A percentile compares a stretch with the other conserved stretches of the same genome.
Conservation (phyloP, 2,329 filamentous ascomycete species). For the Ceratocystis colombiana region DNA sequence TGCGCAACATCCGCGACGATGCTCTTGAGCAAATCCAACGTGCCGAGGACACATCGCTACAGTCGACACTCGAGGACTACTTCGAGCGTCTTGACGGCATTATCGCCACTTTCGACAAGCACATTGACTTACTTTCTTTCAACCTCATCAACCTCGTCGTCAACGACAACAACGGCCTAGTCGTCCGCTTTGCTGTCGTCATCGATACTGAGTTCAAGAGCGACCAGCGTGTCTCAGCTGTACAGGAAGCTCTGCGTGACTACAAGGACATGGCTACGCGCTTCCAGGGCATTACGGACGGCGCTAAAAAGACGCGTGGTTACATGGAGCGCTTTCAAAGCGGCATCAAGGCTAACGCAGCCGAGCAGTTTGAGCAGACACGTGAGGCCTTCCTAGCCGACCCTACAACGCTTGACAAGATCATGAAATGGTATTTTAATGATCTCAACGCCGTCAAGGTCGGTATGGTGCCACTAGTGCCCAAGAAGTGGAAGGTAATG, state of each 20-base stretch:
- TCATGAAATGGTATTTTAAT: slow-evolving; percentile 94
- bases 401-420: slow-evolving; percentile 72
- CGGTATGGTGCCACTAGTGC: slow-evolving; percentile 84
- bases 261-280: slow-evolving; percentile 88
- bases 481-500: slow-evolving; percentile 93
- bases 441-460: slow-evolving; percentile 90
- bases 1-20: slow-evolving; percentile 90
- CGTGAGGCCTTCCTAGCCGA: slow-evolving; percentile 72
- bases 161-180: slow-evolving; percentile 74
- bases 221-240: slow-evolving; percentile 77
- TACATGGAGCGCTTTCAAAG: slow-evolving; percentile 95
- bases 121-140: slow-evolving; percentile 77
- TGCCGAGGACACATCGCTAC: slow-evolving; percentile 60
- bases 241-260: slow-evolving; percentile 90
- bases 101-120: slow-evolving; percentile 91
- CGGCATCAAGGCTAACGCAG: slow-evolving; percentile 62
- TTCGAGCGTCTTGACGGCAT: slow-evolving; percentile 78
- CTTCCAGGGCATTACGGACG: slow-evolving; percentile 91
- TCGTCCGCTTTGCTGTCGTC: slow-evolving; percentile 82
- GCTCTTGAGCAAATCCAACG: slow-evolving; percentile 91
- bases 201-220: slow-evolving; percentile 96
- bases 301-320: slow-evolving; percentile 80
- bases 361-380: slow-evolving; percentile 62
- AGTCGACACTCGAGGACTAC: slow-evolving; percentile 78
- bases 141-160: slow-evolving; percentile 83